Conservation (phyloP, 495 filamentous ascomycete species). For the Penicillium dipodomyicola region DNA sequence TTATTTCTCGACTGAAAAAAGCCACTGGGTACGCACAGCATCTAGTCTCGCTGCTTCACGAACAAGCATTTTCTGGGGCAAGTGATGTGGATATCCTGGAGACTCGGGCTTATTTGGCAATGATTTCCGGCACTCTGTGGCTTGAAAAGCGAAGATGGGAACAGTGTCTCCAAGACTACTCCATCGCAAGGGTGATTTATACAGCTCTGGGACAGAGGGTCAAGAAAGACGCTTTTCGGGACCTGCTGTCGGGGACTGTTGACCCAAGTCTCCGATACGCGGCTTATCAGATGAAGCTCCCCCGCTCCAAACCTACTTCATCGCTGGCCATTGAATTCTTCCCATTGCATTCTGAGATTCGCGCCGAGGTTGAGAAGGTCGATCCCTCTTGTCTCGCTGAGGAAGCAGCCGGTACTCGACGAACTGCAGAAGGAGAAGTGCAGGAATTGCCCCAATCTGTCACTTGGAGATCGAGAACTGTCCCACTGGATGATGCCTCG, state of each 20-base stretch:
- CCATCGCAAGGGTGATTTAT: slow-evolving; percentile 80
- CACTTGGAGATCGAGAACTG: slow-evolving; percentile 84
- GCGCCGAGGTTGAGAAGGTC: slow-evolving; percentile 66
- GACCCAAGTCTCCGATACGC: slow-evolving; percentile 94
- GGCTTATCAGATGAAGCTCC: slow-evolving; percentile 83
- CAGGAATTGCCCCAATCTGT: slow-evolving; percentile 71
- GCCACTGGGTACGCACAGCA: slow-evolving; percentile 66
- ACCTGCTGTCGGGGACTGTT: slow-evolving; percentile 78
- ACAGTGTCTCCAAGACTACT: slow-evolving; percentile 68
- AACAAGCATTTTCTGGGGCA: slow-evolving; percentile 58
- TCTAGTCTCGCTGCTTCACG: slow-evolving; percentile 62
- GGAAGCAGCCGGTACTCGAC: slow-evolving; percentile 56
- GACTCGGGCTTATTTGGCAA: slow-evolving; percentile 76
- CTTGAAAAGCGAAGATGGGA: slow-evolving; percentile 91
- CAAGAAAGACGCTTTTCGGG: slow-evolving; percentile 74
- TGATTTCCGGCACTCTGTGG: slow-evolving; percentile 67
- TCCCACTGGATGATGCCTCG: slow-evolving; percentile 87
- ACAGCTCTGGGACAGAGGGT: slow-evolving; percentile 61
- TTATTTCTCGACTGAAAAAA: slow-evolving; percentile 82
- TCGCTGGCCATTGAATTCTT: slow-evolving; percentile 74
- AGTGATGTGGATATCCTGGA: slow-evolving; percentile 74
- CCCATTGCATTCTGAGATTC: slow-evolving; percentile 59
- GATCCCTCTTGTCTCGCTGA: slow-evolving; percentile 67
- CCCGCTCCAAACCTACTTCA: slow-evolving; percentile 75
- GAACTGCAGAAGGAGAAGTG: slow-evolving; percentile 45